Evolutionary conservation across 768 basidiomycete species (phyloP), one percentile per base, ranked within the genome.

Genomic region (Rhizopogon roseolus): DNA sequence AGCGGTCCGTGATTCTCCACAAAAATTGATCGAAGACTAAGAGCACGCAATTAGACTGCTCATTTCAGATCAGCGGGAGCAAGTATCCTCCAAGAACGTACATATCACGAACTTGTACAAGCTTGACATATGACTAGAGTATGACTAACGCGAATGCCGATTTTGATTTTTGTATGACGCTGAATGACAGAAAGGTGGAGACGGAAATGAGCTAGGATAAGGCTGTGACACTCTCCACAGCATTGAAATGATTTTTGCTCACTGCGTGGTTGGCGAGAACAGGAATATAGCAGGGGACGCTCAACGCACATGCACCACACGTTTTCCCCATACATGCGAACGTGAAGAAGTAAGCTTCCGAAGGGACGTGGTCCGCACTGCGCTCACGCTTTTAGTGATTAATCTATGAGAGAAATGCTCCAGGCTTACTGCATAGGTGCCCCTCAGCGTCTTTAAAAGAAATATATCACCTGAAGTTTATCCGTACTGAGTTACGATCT

Each of bases 391-490:
- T 19, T 46, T 29, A 46, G 17, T 17, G 29, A 17, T 19, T 17
- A 19, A 11, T 29, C 45, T 34, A 46, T 46, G 14, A 7, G 32
- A 17, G 45, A 34, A n/a, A 29, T 7, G 32, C 17, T 32, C n/a
- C 16, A 34, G 22, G n/a, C 29, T 34, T 34, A 46, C 29, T 34
- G n/a, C 11, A 46, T 34, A 46, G 16, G 19, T 9, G 9, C 45
- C 9, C 13, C 13, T 61, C 68, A 70, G 62, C 66, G 57, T 58
- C 3, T 1, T 22, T 22, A 22, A 22, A 22, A 22, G 22, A 22
- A 22, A 22, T 22, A 22, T 22, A 22, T 22, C 22, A 22, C 22
- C 22, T 22, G 22, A 22, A 22, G 22, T 22, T 22, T 22, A 22
- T 22, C 22, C 22, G 22, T 22, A 22, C 22, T 22, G 22, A 22